Evolutionary conservation across 176 grass and related monocot genomes (phyloP).

Genomic region (Avena insularis): DNA sequence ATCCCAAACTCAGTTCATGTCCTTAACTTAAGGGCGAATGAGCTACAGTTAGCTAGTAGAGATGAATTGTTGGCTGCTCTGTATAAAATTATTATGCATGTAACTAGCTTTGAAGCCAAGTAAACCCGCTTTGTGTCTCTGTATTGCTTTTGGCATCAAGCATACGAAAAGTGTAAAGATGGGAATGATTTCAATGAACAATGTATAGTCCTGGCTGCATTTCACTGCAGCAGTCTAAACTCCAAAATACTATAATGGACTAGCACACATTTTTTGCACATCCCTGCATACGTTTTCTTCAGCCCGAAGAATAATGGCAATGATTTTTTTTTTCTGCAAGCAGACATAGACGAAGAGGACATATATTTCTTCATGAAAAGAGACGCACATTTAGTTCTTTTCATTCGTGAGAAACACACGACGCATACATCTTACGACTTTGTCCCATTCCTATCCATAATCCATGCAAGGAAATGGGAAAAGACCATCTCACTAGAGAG

Average conservation of each 20-base stretch:
- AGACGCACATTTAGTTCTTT: slow-evolving; percentile 30
- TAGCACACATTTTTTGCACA: neutral
- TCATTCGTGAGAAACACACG: slow-evolving; percentile 36
- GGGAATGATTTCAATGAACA: neutral
- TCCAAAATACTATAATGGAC: neutral
- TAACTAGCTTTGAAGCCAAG: too few species aligned
- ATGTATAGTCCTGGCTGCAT: neutral
- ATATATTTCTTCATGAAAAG: slow-evolving; percentile 22
- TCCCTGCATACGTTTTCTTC: neutral
- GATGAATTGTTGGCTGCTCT: too few species aligned
- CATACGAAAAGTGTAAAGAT: neutral
- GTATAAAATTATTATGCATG: too few species aligned
- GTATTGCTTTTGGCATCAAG: slow-evolving; percentile 6
- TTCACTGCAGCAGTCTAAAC: neutral
- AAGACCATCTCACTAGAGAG: slow-evolving; percentile 34
- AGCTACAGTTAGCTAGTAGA: too few species aligned
- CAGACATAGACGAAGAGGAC: neutral
- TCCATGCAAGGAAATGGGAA: slow-evolving; percentile 33
- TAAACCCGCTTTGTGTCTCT: neutral
- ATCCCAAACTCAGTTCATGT: too few species aligned
- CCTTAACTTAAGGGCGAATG: too few species aligned
- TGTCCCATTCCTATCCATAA: slow-evolving; percentile 42
- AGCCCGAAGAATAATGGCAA: neutral
- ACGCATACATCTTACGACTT: slow-evolving; percentile 32
- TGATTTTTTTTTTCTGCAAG: neutral